Conservation (phyloP, 1,139 yeast genomes). For the Petasospora rhodanensis region DNA sequence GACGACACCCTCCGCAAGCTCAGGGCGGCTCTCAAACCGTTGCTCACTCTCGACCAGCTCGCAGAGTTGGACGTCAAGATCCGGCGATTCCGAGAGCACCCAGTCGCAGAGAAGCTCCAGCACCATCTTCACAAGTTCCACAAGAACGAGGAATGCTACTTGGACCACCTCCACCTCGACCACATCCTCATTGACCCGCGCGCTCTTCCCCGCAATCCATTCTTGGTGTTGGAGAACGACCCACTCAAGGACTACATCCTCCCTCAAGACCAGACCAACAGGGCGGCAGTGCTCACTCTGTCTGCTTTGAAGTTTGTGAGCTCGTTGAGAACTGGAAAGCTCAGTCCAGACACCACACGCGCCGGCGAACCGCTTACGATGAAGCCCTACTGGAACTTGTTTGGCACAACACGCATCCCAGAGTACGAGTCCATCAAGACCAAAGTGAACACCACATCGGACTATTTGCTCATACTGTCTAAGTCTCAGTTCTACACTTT, state of each 20-base stretch:
- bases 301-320: constrained; percentile 63
- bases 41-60: constrained; percentile 27
- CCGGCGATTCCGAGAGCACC: constrained; percentile 39
- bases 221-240: constrained; percentile 66
- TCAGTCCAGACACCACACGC: constrained; percentile 56
- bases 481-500: constrained; percentile 60
- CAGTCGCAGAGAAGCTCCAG: constrained; percentile 45
- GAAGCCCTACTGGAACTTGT: constrained; percentile 60
- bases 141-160: constrained; percentile 45
- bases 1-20: constrained; percentile 43
- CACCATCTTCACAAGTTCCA: constrained; percentile 44
- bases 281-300: constrained; percentile 62
- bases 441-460: constrained; percentile 30
- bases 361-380: constrained; percentile 53
- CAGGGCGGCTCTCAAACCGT: constrained; percentile 45
- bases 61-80: constrained; percentile 31
- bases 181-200: constrained; percentile 66
- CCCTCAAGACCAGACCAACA: constrained; percentile 55
- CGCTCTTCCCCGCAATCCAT: constrained; percentile 72
- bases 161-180: constrained; percentile 49
- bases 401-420: constrained; percentile 67
- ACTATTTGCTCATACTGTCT: constrained; percentile 54
- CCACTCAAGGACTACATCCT: constrained; percentile 49
- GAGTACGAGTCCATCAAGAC: constrained; percentile 38
- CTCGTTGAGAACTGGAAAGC: constrained; percentile 47